These are phyloP conservation scores for Drechslerella stenobrocha DNA, from an alignment of 2,329 filamentous ascomycete species.

Conservation along the genomic window DNA sequence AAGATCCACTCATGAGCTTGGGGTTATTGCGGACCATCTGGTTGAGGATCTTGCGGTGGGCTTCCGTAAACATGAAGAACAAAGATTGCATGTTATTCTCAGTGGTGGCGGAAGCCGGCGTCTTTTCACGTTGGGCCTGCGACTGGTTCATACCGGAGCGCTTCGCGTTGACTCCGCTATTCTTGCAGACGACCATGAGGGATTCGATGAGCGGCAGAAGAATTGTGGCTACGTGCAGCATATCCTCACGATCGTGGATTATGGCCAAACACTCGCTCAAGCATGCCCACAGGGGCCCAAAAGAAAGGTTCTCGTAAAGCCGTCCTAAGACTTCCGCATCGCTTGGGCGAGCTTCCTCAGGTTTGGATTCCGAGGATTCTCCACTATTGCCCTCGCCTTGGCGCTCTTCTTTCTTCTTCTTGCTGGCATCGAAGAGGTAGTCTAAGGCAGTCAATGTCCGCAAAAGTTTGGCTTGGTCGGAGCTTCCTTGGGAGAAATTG, in stretches of 20 bases:
- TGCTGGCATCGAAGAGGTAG: slow-evolving; percentile 82
- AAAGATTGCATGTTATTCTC: slow-evolving; percentile 73
- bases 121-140: slow-evolving; percentile 48
- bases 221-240: slow-evolving; percentile 96
- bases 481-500: slow-evolving; percentile 93
- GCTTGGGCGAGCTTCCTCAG: slow-evolving; percentile 54
- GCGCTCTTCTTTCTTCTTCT: slow-evolving; percentile 57
- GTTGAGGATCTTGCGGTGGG: slow-evolving; percentile 95
- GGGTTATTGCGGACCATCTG: slow-evolving; percentile 96
- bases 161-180: slow-evolving; percentile 67
- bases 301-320: slow-evolving; percentile 87
- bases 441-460: slow-evolving; percentile 91
- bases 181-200: slow-evolving; percentile 99
- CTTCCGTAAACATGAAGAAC: slow-evolving; percentile 97
- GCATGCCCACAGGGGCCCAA: slow-evolving; percentile 87
- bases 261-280: slow-evolving; percentile 84
- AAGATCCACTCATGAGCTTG: slow-evolving; percentile 97
- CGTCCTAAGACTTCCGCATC: slow-evolving; percentile 73
- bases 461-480: slow-evolving; percentile 93
- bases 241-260: slow-evolving; percentile 88
- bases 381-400: slow-evolving; percentile 58
- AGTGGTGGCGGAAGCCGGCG: slow-evolving; percentile 36
- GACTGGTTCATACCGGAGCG: slow-evolving; percentile 58
- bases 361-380: slow-evolving; percentile 59
- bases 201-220: slow-evolving; percentile 91